These are phyloP conservation scores for Tetratostichococcus sp. DNA, from an alignment of 139 green algal genomes.

Conservation along the genomic window DNA sequence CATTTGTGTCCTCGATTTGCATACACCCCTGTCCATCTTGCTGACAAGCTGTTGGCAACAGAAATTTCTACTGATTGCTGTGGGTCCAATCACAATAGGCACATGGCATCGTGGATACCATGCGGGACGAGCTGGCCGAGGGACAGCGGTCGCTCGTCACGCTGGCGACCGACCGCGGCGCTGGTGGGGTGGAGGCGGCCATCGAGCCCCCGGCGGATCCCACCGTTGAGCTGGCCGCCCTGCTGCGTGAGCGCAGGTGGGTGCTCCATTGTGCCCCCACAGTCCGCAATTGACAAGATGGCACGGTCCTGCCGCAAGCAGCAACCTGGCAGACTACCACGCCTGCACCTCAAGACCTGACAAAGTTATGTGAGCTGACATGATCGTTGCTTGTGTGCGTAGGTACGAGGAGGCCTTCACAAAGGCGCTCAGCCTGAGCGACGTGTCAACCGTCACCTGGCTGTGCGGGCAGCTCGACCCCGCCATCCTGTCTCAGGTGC, in stretches of 20 bases:
- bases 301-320: too few species aligned
- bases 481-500: background rate
- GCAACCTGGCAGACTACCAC: too few species aligned
- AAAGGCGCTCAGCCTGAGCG: slow-evolving; percentile 38
- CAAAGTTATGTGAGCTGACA: too few species aligned
- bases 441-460: slow-evolving; percentile 70
- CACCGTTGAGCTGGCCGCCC: slow-evolving; percentile 9
- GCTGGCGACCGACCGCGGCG: slow-evolving; percentile 8
- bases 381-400: too few species aligned
- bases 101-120: too few species aligned
- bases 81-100: too few species aligned
- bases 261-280: background rate
- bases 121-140: slow-evolving; percentile 17
- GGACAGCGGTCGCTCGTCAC: slow-evolving; percentile 41
- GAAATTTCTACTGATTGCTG: too few species aligned
- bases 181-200: background rate
- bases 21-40: too few species aligned
- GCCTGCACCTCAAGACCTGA: too few species aligned
- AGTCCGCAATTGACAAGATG: background rate
- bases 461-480: slow-evolving; percentile 58
- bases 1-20: too few species aligned
- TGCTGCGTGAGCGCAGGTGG: slow-evolving; percentile 2
- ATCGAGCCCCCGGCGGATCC: background rate
- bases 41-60: too few species aligned
- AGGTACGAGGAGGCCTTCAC: slow-evolving; percentile 55